These are phyloP conservation scores for Solanum neorickii DNA, from an alignment of 257 asterid genomes.

Conservation along the genomic window DNA sequence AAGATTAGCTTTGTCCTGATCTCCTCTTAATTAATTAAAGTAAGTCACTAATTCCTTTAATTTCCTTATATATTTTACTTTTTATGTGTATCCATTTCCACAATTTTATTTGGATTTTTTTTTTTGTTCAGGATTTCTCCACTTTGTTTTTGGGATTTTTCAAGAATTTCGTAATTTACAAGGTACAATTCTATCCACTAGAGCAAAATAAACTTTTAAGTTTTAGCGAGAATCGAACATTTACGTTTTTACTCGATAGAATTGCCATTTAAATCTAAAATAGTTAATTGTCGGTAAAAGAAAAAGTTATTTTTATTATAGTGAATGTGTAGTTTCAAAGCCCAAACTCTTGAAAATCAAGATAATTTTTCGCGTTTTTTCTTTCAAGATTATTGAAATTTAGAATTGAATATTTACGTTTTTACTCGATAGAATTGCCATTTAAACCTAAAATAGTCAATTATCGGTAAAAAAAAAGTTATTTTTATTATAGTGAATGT, in stretches of 20 bases:
- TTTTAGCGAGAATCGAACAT: neutral
- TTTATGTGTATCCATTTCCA: neutral
- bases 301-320: neutral
- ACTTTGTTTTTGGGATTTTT: slow-evolving; percentile 19
- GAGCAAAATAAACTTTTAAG: neutral
- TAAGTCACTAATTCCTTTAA: neutral
- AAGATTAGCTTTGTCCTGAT: slow-evolving; percentile 11
- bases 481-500: neutral
- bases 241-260: neutral
- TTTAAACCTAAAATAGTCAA: neutral
- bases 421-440: neutral
- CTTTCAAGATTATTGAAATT: neutral
- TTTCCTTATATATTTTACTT: neutral
- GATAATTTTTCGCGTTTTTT: neutral
- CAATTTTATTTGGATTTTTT: neutral
- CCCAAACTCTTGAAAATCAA: neutral
- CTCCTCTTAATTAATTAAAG: neutral
- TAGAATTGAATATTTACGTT: neutral
- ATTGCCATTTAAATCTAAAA: neutral
- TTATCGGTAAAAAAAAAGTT: neutral
- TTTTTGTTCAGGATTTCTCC: neutral
- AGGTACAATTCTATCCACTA: neutral
- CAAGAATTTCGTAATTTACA: neutral
- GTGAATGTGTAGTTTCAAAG: neutral
- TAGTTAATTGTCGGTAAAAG: neutral